Evolutionary conservation across 352 stramenopile species (phyloP), one percentile per base, ranked within the genome.

Genomic region (Pythium insidiosum): DNA sequence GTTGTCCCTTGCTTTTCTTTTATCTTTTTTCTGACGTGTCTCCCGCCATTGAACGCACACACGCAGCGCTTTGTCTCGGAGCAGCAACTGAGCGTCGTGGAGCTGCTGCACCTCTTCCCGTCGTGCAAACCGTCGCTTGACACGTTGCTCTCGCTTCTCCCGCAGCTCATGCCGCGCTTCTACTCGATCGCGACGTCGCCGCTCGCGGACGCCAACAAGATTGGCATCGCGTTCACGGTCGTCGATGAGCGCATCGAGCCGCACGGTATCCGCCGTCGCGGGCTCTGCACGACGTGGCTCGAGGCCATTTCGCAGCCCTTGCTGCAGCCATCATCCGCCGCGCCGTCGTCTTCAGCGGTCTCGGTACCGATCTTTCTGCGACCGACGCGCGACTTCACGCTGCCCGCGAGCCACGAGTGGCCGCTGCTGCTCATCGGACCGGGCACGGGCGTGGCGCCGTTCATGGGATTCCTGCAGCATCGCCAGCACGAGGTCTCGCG

Each of bases 151-250:
- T 84, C 71, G 37, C 56, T 94, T 24, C 50, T 98, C 5, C 84
- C 92, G 1, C 62, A 77, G 21, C 79, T 98, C 18, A 84, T 95
- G 59, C 88, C 95, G 13, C 85, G 95, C 16, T 98, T 97, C 62
- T 98, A 98, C 68, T 98, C 90, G 16, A 84, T 98, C 25, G 85
- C 87, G 26, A 97, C 88, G 5, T 98, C 90, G 35, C 94, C 94
- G 10, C 62, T 98, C 22, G 57, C 61, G 4, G 56, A 95, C 38
- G 10, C 63, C 0, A 63, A 64, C 34, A 56, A 42, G 25, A 53
- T 97, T 30, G 83, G 78, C 4, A 68, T 98, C 37, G 83, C 90
- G 6, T 95, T 97, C 58, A 97, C 86, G 1, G 58, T 97, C 12
- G 90, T 98, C 3, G 75, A 96, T 30, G 95, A 96, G 25, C 38